Percentiles rank a stretch among this genome's conserved stretches.
These are phyloP conservation scores for Penicillium thymicola DNA, from an alignment of 2,329 filamentous ascomycete species.

Conservation along the genomic window DNA sequence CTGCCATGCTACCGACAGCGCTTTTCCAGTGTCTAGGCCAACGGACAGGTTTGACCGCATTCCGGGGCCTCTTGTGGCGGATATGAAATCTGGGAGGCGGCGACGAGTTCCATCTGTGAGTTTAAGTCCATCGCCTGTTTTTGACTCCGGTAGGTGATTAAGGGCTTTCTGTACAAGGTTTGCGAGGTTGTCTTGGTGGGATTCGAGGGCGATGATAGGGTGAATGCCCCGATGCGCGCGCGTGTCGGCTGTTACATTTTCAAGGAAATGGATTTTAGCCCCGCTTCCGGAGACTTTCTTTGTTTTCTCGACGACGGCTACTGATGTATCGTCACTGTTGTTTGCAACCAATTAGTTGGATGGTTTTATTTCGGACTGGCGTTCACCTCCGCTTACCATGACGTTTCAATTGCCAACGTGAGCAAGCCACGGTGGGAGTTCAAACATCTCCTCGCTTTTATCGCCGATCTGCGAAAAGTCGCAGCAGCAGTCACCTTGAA, in stretches of 20 bases:
- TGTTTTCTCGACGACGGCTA: conserved; percentile 70
- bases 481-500: conserved; percentile 15
- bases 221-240: conserved; percentile 73
- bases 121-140: conserved; percentile 14
- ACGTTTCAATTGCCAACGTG: conserved; percentile 48
- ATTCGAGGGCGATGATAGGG: conserved; percentile 69
- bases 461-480: conserved; percentile 20
- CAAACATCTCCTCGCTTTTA: conserved; percentile 1
- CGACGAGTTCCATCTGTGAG: conserved; percentile 29
- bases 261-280: conserved; percentile 70
- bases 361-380: background rate
- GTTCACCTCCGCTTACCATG: conserved; percentile 33
- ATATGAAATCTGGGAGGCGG: conserved; percentile 73
- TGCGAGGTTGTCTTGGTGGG: conserved; percentile 70
- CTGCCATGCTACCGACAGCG: conserved; percentile 76
- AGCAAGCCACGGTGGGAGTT: conserved; percentile 31
- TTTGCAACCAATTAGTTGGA: background rate
- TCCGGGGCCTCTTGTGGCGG: conserved; percentile 84
- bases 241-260: conserved; percentile 78
- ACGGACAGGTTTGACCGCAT: conserved; percentile 76
- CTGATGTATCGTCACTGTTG: conserved; percentile 80
- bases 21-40: conserved; percentile 82
- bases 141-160: conserved; percentile 48
- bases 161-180: conserved; percentile 65
- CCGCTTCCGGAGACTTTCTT: conserved; percentile 12